These are phyloP conservation scores for Saturnispora dispora DNA, from an alignment of 805 yeast species.

Conservation along the genomic window DNA sequence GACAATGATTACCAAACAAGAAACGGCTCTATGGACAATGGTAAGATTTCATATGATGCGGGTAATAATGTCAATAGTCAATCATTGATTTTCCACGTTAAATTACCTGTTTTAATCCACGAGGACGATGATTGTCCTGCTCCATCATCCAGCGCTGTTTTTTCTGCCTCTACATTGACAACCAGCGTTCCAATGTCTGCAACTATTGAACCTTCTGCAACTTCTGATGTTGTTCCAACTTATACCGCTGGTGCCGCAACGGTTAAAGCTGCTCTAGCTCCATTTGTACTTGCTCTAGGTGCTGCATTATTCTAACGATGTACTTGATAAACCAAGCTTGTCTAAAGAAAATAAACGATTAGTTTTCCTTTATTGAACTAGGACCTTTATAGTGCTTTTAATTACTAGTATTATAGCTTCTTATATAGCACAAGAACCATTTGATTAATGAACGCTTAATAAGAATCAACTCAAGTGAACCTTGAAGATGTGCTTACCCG, in stretches of 20 bases:
- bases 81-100: slow-evolving; percentile 24
- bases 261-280: not conserved
- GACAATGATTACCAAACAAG: slow-evolving; percentile 28
- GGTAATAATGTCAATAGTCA: slow-evolving; percentile 25
- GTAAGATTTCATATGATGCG: slow-evolving; percentile 21
- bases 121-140: slow-evolving; percentile 3
- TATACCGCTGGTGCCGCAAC: not conserved
- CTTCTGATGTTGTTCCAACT: not conserved
- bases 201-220: not conserved
- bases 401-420: too few relatives aligned
- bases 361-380: too few relatives aligned
- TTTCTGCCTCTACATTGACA: not conserved
- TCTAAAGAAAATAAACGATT: not conserved
- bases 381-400: too few relatives aligned
- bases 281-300: not conserved
- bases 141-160: slow-evolving; percentile 4
- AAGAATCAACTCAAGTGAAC: too few relatives aligned
- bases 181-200: not conserved
- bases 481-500: too few relatives aligned
- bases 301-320: not conserved
- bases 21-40: slow-evolving; percentile 23
- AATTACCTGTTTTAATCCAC: slow-evolving; percentile 20
- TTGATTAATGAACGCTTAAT: too few relatives aligned
- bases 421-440: too few relatives aligned
- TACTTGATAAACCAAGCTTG: not conserved